Conservation (phyloP, 2,329 filamentous ascomycete genomes). For the Conoideocrella luteorostrata region DNA sequence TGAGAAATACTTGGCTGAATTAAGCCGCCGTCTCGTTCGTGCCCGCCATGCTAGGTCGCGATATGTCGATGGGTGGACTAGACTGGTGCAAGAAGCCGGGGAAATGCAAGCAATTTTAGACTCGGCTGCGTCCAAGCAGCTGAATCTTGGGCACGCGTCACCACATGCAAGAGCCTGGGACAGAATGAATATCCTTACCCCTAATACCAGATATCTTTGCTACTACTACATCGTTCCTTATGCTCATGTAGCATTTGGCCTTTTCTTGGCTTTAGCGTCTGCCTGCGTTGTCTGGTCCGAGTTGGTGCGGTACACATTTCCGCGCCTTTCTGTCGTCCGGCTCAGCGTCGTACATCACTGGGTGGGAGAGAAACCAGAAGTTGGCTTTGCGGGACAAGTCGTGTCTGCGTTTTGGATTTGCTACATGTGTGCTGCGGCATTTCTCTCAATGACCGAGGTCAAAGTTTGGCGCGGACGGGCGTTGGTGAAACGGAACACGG, state of each 20-base stretch:
- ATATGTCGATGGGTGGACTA: conserved; percentile 81
- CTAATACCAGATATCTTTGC: conserved; percentile 73
- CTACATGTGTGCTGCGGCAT: conserved; percentile 90
- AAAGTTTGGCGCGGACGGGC: conserved; percentile 97
- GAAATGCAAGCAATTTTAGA: conserved; percentile 78
- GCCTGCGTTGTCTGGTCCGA: conserved; percentile 89
- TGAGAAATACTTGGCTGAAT: conserved; percentile 83
- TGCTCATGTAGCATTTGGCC: conserved; percentile 57
- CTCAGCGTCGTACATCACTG: conserved; percentile 70
- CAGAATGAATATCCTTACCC: conserved; percentile 59
- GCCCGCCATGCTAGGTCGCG: conserved; percentile 77
- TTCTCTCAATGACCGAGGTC: conserved; percentile 83
- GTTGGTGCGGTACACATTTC: conserved; percentile 74
- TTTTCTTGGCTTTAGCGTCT: conserved; percentile 67
- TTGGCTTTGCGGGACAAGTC: conserved; percentile 81
- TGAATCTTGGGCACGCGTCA: conserved; percentile 63
- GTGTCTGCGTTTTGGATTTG: conserved; percentile 83
- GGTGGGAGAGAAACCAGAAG: conserved; percentile 61
- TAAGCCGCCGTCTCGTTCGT: conserved; percentile 75
- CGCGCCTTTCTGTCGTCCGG: conserved; percentile 64
- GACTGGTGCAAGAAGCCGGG: conserved; percentile 65
- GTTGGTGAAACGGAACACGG: conserved; percentile 83
- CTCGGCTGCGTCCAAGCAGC: conserved; percentile 69
- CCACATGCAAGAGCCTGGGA: conserved; percentile 49
- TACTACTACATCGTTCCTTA: conserved; percentile 69